These are phyloP conservation scores for Alnus glutinosa DNA, from an alignment of 306 rosid genomes.

Conservation along the genomic window DNA sequence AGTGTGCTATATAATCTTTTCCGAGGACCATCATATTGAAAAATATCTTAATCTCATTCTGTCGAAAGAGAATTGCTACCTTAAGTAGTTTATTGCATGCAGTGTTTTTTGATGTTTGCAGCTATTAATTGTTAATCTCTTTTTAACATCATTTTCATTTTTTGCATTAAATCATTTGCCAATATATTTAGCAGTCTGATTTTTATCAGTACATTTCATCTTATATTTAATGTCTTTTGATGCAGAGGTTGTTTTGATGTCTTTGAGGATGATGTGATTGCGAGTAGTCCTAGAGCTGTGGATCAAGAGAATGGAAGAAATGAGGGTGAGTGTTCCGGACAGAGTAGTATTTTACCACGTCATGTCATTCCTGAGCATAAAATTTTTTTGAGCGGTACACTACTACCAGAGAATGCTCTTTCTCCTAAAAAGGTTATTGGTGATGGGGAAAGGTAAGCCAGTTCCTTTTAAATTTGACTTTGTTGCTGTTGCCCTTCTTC, in stretches of 20 bases:
- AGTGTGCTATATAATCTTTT: background rate
- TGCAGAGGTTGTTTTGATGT: slow-evolving; percentile 87
- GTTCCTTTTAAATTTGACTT: slow-evolving; percentile 1
- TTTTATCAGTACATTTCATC: background rate
- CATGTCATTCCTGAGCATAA: slow-evolving; percentile 43
- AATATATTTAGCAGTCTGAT: background rate
- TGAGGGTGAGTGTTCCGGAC: slow-evolving; percentile 55
- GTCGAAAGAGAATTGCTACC: background rate
- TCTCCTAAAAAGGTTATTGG: slow-evolving; percentile 50
- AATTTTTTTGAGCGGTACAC: slow-evolving; percentile 55
- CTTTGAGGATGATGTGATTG: slow-evolving; percentile 55
- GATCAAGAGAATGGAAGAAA: slow-evolving; percentile 58
- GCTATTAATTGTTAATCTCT: background rate
- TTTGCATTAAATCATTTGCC: background rate
- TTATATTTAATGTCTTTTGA: slow-evolving; percentile 22
- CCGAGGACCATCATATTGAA: background rate
- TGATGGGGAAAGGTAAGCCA: slow-evolving; percentile 64
- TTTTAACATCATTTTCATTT: background rate
- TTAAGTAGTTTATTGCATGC: background rate
- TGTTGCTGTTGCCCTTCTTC: background rate
- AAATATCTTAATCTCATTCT: background rate
- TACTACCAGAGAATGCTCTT: slow-evolving; percentile 47
- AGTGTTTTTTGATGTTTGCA: background rate
- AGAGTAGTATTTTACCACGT: slow-evolving; percentile 43
- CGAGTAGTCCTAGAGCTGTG: slow-evolving; percentile 49